Base-by-base conservation (phyloP, 257 asterid genomes). In the Solanum gracilifrons region DNA sequence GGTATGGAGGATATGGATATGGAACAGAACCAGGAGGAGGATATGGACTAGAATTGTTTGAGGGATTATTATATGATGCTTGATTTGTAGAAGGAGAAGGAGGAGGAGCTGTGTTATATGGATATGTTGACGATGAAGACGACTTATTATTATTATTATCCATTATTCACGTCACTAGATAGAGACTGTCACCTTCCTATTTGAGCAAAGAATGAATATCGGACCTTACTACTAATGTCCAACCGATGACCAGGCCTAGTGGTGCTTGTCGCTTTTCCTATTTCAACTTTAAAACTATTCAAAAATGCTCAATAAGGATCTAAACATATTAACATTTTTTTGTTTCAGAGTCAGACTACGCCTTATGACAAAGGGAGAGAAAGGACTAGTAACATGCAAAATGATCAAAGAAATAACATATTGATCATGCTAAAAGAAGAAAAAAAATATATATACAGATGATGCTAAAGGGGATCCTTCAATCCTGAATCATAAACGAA, bases 91-190 rank as follows among this genome's bases (percentile, higher is more conserved):
- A 41, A 66, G 92, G 88, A 31, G 85, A 87, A 87, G 88, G 72
- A 66, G 92, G 88, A 31, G 86, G 88, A 88, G 95, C 86, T 41
- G 89, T 91, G 37, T 91, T 90, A 89, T 93, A 92, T 41, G 95
- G 95, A 90, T 90, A 93, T 90, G 93, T 88, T 69, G 93, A 86
- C 87, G 93, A 89, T 87, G 95, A 92, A 88, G 91, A 87, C 83
- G 3, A 46, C 85, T 46, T 88, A 32, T 92, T 87, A 86, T 92
- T 90, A 64, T 94, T 96, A 96, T 96, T 85, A 73, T 94, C 97
- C 98, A 96, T 96, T 85, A 73, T 51, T 29, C 3, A 0, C 48
- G 5, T 35, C 18, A 35, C 31, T 74, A 73, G 31, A 73, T 73
- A 35, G 82, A 73, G 82, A 21, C 82, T 20, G 5, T 20, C 29